Conservation (phyloP, 192 early-diverging fungal species). For the Powellomyces hirtus region DNA sequence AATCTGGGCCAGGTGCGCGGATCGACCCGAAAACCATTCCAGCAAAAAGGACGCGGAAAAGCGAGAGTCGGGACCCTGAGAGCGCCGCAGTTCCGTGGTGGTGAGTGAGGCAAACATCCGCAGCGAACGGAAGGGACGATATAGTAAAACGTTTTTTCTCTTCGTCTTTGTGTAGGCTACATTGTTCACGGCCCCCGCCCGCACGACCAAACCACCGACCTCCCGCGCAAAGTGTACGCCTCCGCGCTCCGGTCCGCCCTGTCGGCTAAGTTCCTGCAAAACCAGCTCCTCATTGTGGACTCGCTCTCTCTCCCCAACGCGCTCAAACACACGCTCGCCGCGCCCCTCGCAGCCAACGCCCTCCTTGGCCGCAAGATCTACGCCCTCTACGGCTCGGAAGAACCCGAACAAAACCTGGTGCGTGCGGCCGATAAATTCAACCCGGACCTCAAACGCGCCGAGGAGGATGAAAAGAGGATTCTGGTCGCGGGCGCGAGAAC, state of each 20-base stretch:
- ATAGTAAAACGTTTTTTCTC: background rate
- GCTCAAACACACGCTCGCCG: conserved; percentile 23
- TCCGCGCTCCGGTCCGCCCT: conserved; percentile 80
- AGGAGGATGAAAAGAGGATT: conserved; percentile 30
- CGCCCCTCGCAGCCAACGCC: conserved; percentile 25
- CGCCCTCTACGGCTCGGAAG: conserved; percentile 45
- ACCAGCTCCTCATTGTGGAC: conserved; percentile 86
- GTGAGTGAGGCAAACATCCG: conserved; percentile 33
- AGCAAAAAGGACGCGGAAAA: conserved; percentile 91
- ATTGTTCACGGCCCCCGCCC: conserved; percentile 83
- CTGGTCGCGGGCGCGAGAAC: conserved; percentile 38
- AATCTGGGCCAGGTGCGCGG: conserved; percentile 81
- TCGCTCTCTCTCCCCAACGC: conserved; percentile 9
- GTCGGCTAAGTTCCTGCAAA: conserved; percentile 83
- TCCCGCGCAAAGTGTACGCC: conserved; percentile 85
- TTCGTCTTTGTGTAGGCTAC: conserved; percentile 35
- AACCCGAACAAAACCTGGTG: conserved; percentile 23
- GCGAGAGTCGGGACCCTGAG: conserved; percentile 83
- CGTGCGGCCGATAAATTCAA: conserved; percentile 34
- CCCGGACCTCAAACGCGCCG: background rate
- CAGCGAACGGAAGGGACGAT: background rate
- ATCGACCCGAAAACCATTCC: conserved; percentile 73
- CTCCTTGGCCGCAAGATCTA: conserved; percentile 39
- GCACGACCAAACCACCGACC: conserved; percentile 73
- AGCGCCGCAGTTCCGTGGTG: conserved; percentile 86